A percentile compares a stretch with the other conserved stretches of the same genome.
Conservation (phyloP, 345 rosid genomes). For the Syzygium oleosum region DNA sequence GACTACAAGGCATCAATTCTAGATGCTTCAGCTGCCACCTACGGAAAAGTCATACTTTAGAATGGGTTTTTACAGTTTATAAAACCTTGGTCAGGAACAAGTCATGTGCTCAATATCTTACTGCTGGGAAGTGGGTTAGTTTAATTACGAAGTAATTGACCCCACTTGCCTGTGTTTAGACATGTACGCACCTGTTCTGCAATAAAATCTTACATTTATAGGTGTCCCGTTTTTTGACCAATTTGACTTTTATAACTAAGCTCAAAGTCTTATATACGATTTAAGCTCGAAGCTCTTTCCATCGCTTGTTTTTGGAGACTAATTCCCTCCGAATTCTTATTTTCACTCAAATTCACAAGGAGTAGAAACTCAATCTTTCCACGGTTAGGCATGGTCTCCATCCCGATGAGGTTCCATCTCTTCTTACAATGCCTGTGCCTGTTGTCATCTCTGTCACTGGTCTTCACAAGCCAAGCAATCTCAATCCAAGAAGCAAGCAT, state of each 20-base stretch:
- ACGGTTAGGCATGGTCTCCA: background rate
- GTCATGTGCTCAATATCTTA: background rate
- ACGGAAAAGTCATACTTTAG: background rate
- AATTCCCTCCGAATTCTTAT: background rate
- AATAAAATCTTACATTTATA: background rate
- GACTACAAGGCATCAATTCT: background rate
- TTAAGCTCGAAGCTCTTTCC: background rate
- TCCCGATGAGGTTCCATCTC: background rate
- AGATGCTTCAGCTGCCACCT: background rate
- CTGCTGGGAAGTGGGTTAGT: background rate
- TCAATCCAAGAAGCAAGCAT: constrained; percentile 29
- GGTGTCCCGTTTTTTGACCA: background rate
- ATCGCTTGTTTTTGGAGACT: background rate
- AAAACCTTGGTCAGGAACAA: background rate
- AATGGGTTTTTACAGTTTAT: background rate
- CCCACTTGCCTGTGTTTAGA: background rate
- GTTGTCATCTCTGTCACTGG: background rate
- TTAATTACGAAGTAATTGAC: background rate
- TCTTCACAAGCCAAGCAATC: background rate
- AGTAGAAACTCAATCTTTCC: background rate
- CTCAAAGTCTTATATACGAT: background rate
- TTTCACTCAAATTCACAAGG: background rate
- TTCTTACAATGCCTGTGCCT: background rate
- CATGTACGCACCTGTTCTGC: background rate
- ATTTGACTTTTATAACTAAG: background rate